Evolutionary conservation across 116 monocot genomes (phyloP), one percentile per base, ranked within the genome.

Genomic region (Iris pallida): DNA sequence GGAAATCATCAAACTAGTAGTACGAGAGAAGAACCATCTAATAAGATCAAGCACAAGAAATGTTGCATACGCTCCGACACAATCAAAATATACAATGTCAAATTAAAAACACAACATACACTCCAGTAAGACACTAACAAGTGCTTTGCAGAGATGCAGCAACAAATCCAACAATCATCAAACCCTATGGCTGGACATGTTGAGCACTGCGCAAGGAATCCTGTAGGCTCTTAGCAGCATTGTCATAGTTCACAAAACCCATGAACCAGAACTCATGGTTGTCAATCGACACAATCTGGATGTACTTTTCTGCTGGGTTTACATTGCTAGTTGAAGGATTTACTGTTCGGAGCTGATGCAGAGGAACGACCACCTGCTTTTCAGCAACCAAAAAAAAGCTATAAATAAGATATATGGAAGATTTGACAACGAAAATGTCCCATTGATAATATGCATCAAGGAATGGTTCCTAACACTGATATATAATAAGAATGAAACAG

Each of bases 251-350:
- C 4, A 86, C 76, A 68, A 86, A 90, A 64, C 86, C 90, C 90
- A 90, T 83, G 79, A 86, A 90, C 90, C 86, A 90, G 48, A 90
- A 90, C 43, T 90, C 86, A 44, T 86, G 90, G 76, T 83, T 86
- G 64, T 90, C 90, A 40, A 83, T 56, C 7, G 86, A 86, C 41
- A 90, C 83, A 1, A 90, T 41, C 66, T 90, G 86, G 47, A 90
- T 81, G 45, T 90, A 86, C 61, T 86, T 90, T 55, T 90, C 86
- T 4, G 83, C 83, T 30, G 75, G 64, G 40, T 90, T 90, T 15
- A 65, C 73, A 49, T 66, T 75, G 76, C 83, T 90, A 18, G 59
- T 45, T 43, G 83, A 81, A n/a, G 90, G 86, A 77, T 73, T 86
- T 13, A 74, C 81, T 20, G 80, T 59, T 79, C 81, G 76, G 11